Base-by-base conservation (phyloP, 2,329 filamentous ascomycete genomes). In the Herpotrichia juniperi region DNA sequence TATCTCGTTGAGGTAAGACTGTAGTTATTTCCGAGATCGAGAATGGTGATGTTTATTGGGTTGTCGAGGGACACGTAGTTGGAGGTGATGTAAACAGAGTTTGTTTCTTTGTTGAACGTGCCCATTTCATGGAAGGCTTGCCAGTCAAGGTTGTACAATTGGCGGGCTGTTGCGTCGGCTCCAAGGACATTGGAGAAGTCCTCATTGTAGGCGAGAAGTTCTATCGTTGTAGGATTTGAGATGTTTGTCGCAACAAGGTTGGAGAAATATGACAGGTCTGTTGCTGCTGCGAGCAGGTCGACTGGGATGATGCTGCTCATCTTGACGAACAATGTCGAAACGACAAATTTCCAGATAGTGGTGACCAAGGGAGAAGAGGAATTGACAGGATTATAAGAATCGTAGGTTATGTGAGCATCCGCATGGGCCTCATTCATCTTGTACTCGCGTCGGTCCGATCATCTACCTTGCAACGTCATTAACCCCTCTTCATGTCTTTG, bases 71-170 rank as follows among this genome's bases (percentile, higher is more conserved):
- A 61, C 6, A 57, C 55, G 57, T 63, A 72, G 54, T 78, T 78
- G 52, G 69, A 73, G 2, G 76, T 76, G 16, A 79, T 69, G 57
- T 76, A 78, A 6, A 78, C 50, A 19, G 70, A 72, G 54, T 77
- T 73, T 4, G 68, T 68, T 11, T 61, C 56, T 31, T 63, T 57
- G 56, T 68, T 68, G 58, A 70, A 72, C 8, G 68, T 64, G 7
- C 71, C 71, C 21, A 64, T 67, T 57, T 79, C 77, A 58, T 79
- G 77, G 54, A 74, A 74, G 5, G 70, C 67, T 26, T 72, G 50
- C 52, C 56, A 68, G 22, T 63, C 57, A 1, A 68, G 57, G 17
- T 64, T 58, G 50, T 71, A 63, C 7, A 75, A 35, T 46, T 65
- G 63, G n/a, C 71, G 63, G 2, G 71, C 62, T 19, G 63, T 71